Evolutionary conservation across 441 rosid species (phyloP), one percentile per base, ranked within the genome.

Genomic region (Metrosideros polymorpha): DNA sequence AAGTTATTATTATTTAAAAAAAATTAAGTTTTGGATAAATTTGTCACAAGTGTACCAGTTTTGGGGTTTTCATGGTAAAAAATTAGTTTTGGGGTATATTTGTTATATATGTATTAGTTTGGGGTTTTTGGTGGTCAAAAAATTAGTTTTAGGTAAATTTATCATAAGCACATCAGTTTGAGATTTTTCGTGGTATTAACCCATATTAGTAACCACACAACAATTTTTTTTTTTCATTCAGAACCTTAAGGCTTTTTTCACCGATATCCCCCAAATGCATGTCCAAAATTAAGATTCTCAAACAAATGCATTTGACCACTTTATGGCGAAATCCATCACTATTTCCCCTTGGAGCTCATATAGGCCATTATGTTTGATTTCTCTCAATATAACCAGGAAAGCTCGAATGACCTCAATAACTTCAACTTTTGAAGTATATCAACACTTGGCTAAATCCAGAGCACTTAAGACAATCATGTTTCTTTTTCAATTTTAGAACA

Each of bases 201-300:
- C n/a, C n/a, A n/a, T n/a, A n/a, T n/a, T n/a, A n/a, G n/a, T 29
- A 29, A 15, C 22, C 71, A 15, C 19, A n/a, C 35, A n/a, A 57
- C 3, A 57, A 14, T n/a, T 13, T 57, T n/a, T 13, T 57, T 6
- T 6, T 30, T 57, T 29, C 39, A 14, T 22, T 59, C 17, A 49
- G 35, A 59, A 3, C 1, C 35, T 59, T 29, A 0, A 59, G 6
- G 71, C 3, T 0, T 6, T 59, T 59, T 29, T 59, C 0, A 1
- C 0, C 2, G 0, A 3, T 18, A 24, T 18, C 8, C 3, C 54
- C 54, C 54, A 18, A 18, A 52, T 18, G 54, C 54, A 18, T 29
- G 6, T 3, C 32, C 39, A 59, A 18, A 15, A 29, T 59, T 59
- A 6, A 29, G 35, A 59, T 29, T 29, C 9, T 57, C 1, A 1